A percentile compares a stretch with the other conserved stretches of the same genome.
Evolutionary conservation across 179 eudicot genomes (phyloP).

Genomic region (Drosera spatulata): DNA sequence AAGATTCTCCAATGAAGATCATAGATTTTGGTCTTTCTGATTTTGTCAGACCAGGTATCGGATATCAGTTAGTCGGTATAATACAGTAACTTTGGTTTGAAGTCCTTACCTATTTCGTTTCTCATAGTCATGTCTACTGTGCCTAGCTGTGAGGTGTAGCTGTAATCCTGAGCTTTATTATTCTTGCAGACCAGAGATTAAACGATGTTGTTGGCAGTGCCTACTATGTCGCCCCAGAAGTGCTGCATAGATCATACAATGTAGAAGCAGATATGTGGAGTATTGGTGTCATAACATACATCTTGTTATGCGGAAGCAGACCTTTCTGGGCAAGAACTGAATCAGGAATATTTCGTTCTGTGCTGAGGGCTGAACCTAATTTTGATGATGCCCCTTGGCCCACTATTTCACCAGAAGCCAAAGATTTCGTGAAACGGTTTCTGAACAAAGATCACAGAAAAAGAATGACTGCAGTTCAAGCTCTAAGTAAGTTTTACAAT

Average conservation of each 20-base stretch:
- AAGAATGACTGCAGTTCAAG: constrained; percentile 94
- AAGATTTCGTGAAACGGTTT: constrained; percentile 85
- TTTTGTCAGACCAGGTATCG: constrained; percentile 33
- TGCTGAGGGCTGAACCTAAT: constrained; percentile 85
- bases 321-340: constrained; percentile 97
- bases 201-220: constrained; percentile 98
- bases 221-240: constrained; percentile 96
- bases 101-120: no score
- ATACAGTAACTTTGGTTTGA: no score
- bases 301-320: constrained; percentile 89
- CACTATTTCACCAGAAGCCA: constrained; percentile 62
- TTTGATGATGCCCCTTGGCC: constrained; percentile 93
- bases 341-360: constrained; percentile 94
- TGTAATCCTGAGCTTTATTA: no score
- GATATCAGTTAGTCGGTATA: no score
- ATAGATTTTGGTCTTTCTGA: constrained; percentile 54
- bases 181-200: constrained; percentile 69
- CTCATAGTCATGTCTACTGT: no score
- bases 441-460: constrained; percentile 87
- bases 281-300: constrained; percentile 92
- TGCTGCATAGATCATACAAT: constrained; percentile 89
- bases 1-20: constrained; percentile 37
- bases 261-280: constrained; percentile 95
- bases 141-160: no score
- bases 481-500: constrained; percentile 48